A percentile compares a stretch with the other conserved stretches of the same genome.
Evolutionary conservation across 768 basidiomycete genomes (phyloP).

Genomic region (Suillus subaureus): DNA sequence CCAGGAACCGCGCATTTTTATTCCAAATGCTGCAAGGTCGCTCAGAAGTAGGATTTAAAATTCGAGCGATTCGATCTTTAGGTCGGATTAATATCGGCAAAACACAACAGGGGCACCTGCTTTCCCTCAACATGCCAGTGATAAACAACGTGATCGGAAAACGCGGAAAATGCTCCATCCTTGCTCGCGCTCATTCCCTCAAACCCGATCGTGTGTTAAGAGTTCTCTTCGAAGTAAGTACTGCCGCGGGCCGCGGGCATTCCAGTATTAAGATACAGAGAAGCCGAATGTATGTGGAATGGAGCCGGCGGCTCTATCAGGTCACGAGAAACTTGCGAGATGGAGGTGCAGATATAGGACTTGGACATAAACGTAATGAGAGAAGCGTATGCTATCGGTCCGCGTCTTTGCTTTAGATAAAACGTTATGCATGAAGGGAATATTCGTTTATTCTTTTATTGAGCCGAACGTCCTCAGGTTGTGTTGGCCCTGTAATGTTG

Average conservation of each 20-base stretch:
- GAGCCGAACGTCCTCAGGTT: not conserved
- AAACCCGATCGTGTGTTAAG: slow-evolving; percentile 30
- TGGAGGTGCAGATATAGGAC: slow-evolving; percentile 22
- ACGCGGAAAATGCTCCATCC: no score
- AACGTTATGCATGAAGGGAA: not conserved
- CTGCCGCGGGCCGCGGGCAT: slow-evolving; percentile 32
- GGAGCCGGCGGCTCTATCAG: slow-evolving; percentile 33
- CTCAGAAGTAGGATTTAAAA: no score
- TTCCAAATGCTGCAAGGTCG: no score
- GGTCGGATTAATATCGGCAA: no score
- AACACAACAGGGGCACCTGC: no score
- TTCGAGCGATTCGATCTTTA: no score
- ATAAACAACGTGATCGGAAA: no score
- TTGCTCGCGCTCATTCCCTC: slow-evolving; percentile 22
- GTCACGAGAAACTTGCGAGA: slow-evolving; percentile 22
- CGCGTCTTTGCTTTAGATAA: not conserved
- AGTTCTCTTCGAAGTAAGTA: slow-evolving; percentile 16
- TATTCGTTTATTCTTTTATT: no score
- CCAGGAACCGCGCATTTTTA: no score
- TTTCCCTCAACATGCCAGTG: no score
- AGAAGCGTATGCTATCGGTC: not conserved
- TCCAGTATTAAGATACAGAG: slow-evolving; percentile 34
- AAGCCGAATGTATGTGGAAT: slow-evolving; percentile 31
- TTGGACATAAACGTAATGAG: slow-evolving; percentile 5
- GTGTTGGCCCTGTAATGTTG: not conserved